Evolutionary conservation across 1,284 basidiomycete species (phyloP).

Genomic region (Trametes hirsuta): DNA sequence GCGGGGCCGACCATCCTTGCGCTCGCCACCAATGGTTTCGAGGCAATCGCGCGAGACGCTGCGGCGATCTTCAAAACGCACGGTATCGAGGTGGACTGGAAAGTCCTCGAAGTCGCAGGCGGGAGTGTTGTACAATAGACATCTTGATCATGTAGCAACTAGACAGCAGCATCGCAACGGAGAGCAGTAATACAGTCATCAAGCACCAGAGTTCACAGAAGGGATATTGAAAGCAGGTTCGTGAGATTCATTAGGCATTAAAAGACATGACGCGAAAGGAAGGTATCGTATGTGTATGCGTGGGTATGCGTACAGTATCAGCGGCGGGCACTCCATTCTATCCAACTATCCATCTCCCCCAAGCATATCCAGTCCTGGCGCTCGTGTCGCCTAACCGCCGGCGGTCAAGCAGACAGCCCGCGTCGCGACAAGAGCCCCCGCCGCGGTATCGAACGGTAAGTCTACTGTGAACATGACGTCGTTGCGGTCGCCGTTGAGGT

Average conservation of each 20-base stretch:
- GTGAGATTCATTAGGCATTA: slow-evolving; percentile 27
- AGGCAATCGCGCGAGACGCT: slow-evolving; percentile 83
- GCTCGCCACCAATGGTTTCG: slow-evolving; percentile 87
- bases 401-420: slow-evolving; percentile 84
- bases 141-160: background rate
- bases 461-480: slow-evolving; percentile 89
- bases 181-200: background rate
- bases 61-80: slow-evolving; percentile 72
- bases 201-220: background rate
- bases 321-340: slow-evolving; percentile 3
- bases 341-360: slow-evolving; percentile 8
- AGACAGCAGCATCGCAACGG: no score
- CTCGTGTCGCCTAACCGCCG: slow-evolving; percentile 27
- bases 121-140: slow-evolving; percentile 45
- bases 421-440: slow-evolving; percentile 72
- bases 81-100: slow-evolving; percentile 84
- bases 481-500: slow-evolving; percentile 88
- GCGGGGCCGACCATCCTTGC: slow-evolving; percentile 98
- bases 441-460: slow-evolving; percentile 71
- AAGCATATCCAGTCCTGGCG: background rate
- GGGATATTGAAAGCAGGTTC: background rate
- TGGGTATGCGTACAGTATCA: slow-evolving; percentile 7
- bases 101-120: slow-evolving; percentile 66
- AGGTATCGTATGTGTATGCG: slow-evolving; percentile 27
- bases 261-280: slow-evolving; percentile 12